Evolutionary conservation across 1,284 basidiomycete species (phyloP).

Genomic region (Sanghuangporus baumii): DNA sequence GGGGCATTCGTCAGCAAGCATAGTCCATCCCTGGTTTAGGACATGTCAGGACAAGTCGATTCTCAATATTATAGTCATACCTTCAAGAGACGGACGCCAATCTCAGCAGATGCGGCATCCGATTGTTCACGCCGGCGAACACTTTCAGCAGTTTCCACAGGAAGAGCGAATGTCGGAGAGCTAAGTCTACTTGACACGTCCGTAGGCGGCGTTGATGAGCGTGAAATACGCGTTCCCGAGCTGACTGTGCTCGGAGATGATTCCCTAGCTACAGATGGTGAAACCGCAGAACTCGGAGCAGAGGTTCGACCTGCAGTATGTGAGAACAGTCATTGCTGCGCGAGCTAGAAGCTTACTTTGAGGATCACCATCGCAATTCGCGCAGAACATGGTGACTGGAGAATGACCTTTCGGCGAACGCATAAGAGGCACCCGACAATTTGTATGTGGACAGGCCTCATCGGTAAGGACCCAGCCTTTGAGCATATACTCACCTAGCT

Average conservation of each 20-base stretch:
- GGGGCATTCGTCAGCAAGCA: slow-evolving; percentile 78
- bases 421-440: slow-evolving; percentile 60
- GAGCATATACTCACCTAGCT: slow-evolving; percentile 66
- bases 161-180: slow-evolving; percentile 55
- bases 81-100: slow-evolving; percentile 67
- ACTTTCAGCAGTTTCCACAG: slow-evolving; percentile 57
- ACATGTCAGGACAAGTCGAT: background rate
- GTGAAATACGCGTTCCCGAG: slow-evolving; percentile 46
- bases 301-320: background rate
- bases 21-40: slow-evolving; percentile 59
- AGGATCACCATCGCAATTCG: slow-evolving; percentile 46
- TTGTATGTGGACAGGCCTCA: slow-evolving; percentile 45
- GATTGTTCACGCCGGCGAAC: slow-evolving; percentile 70
- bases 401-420: slow-evolving; percentile 51
- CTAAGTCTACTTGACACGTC: slow-evolving; percentile 56
- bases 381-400: slow-evolving; percentile 52
- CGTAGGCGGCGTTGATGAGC: slow-evolving; percentile 68
- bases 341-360: slow-evolving; percentile 26
- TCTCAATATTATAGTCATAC: background rate
- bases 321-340: background rate
- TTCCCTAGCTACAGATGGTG: slow-evolving; percentile 9
- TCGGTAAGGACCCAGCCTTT: slow-evolving; percentile 78
- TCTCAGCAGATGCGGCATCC: slow-evolving; percentile 70
- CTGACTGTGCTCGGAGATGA: slow-evolving; percentile 39
- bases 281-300: background rate